phyloP scores from a whole-genome alignment of 2,329 filamentous ascomycete genomes.

The Intubia oerlemansii region DNA sequence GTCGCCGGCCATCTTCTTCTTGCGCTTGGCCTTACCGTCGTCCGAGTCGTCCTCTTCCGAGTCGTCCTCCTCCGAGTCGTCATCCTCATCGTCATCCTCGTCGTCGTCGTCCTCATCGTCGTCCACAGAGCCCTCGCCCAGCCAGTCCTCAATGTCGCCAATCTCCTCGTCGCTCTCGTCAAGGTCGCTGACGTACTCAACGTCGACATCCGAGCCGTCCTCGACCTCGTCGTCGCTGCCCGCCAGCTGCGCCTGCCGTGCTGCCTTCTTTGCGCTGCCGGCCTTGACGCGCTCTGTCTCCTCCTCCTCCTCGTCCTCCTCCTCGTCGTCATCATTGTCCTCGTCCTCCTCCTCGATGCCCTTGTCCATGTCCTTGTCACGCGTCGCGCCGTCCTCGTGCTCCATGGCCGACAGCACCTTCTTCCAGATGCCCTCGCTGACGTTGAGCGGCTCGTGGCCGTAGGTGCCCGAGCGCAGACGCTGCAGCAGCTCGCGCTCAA shows the following conservation, averaged over 20 bases:
- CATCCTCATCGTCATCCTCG: conserved; percentile 34
- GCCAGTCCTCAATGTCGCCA: conserved; percentile 77
- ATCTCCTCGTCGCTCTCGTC: conserved; percentile 67
- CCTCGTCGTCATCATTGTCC: conserved; percentile 44
- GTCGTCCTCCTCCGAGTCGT: conserved; percentile 33
- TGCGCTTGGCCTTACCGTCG: conserved; percentile 24
- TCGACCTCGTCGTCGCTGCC: conserved; percentile 34
- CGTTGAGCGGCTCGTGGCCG: conserved; percentile 83
- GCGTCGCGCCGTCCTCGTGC: conserved; percentile 58
- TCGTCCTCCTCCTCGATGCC: conserved; percentile 65
- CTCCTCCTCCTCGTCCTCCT: conserved; percentile 41
- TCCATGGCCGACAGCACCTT: conserved; percentile 86
- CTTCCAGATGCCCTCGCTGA: conserved; percentile 91
- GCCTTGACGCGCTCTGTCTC: conserved; percentile 24
- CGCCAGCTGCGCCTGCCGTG: conserved; percentile 2
- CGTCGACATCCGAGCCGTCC: conserved; percentile 47
- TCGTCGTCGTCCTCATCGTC: too few species aligned
- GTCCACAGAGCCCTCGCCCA: conserved; percentile 54
- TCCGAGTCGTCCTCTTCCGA: conserved; percentile 33
- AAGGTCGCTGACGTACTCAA: conserved; percentile 86
- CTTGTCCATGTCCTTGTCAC: conserved; percentile 76
- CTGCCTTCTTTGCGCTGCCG: not conserved
- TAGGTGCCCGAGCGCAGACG: conserved; percentile 80
- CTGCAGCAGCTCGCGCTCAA: conserved; percentile 88
- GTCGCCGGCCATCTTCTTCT: conserved; percentile 30